Percentiles rank a stretch among this genome's conserved stretches.
Conservation (phyloP, 306 rosid species). For the Begonia fuchsioides region DNA sequence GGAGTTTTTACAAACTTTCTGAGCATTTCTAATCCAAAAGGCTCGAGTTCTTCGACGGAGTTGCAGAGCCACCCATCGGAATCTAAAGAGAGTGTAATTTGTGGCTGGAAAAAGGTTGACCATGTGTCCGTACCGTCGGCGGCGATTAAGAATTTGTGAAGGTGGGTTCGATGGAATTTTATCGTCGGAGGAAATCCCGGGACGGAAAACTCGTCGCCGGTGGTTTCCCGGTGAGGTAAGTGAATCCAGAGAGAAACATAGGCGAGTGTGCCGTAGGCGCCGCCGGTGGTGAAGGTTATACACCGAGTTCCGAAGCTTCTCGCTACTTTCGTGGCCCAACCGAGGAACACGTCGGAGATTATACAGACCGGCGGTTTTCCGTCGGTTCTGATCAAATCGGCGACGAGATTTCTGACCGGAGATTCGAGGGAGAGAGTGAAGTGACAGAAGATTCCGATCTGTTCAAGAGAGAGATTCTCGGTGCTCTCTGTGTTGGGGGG, state of each 20-base stretch:
- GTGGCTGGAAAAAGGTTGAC: conserved; percentile 34
- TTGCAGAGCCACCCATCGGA: conserved; percentile 59
- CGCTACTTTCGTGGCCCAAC: conserved; percentile 44
- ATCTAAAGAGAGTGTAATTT: conserved; percentile 13
- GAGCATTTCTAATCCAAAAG: conserved; percentile 37
- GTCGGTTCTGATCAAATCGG: conserved; percentile 16
- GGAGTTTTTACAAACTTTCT: conserved; percentile 21
- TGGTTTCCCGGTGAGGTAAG: conserved; percentile 38
- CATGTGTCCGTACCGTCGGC: conserved; percentile 51
- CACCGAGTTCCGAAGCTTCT: conserved; percentile 20
- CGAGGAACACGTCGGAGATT: conserved; percentile 37
- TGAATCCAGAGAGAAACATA: conserved; percentile 42
- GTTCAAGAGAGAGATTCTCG: conserved; percentile 28
- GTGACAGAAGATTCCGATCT: conserved; percentile 7
- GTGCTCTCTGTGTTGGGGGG: conserved; percentile 50
- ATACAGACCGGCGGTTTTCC: conserved; percentile 33
- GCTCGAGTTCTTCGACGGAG: conserved; percentile 52
- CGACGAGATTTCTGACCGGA: conserved; percentile 25
- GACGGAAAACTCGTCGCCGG: conserved; percentile 27
- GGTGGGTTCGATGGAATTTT: conserved; percentile 29
- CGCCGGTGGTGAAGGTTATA: conserved; percentile 39
- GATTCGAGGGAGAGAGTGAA: conserved; percentile 35
- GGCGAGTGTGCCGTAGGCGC: conserved; percentile 64
- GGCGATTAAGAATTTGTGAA: conserved; percentile 23
- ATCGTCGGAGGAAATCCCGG: conserved; percentile 51